Evolutionary conservation across 1,284 basidiomycete genomes (phyloP).

Genomic region (Singerocomus inundabilis): DNA sequence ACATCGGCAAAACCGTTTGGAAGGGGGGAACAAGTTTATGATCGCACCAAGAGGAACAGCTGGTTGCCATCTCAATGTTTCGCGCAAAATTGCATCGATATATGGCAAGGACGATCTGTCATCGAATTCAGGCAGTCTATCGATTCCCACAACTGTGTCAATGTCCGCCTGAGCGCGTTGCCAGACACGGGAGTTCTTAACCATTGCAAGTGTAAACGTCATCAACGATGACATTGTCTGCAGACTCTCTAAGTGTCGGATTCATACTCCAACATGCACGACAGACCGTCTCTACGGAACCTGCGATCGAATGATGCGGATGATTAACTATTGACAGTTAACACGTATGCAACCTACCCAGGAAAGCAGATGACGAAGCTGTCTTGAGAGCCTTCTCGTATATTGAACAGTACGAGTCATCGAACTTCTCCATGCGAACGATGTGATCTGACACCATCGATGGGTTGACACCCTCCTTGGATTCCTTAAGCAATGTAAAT

Average conservation of each 20-base stretch:
- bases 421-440: constrained; percentile 9
- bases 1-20: not conserved
- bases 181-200: constrained; percentile 32
- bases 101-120: constrained; percentile 38
- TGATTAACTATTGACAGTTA: not conserved
- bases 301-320: not conserved
- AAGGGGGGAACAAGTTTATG: too few relatives aligned
- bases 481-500: too few relatives aligned
- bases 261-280: too few relatives aligned
- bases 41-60: constrained; percentile 18
- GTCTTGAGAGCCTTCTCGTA: constrained; percentile 13
- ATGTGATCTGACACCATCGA: constrained; percentile 20
- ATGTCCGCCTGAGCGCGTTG: constrained; percentile 38
- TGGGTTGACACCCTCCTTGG: not conserved
- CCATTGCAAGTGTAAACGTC: constrained; percentile 36
- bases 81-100: constrained; percentile 37
- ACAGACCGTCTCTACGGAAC: constrained; percentile 18
- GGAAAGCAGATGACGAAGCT: not conserved
- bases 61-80: constrained; percentile 30
- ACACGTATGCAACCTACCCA: constrained; percentile 4
- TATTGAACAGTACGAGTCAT: not conserved
- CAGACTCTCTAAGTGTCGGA: not conserved
- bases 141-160: constrained; percentile 35
- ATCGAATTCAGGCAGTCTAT: constrained; percentile 37
- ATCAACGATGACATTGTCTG: constrained; percentile 11